Conservation (phyloP, 2,329 filamentous ascomycete genomes). For the Zopfia rhizophila region DNA sequence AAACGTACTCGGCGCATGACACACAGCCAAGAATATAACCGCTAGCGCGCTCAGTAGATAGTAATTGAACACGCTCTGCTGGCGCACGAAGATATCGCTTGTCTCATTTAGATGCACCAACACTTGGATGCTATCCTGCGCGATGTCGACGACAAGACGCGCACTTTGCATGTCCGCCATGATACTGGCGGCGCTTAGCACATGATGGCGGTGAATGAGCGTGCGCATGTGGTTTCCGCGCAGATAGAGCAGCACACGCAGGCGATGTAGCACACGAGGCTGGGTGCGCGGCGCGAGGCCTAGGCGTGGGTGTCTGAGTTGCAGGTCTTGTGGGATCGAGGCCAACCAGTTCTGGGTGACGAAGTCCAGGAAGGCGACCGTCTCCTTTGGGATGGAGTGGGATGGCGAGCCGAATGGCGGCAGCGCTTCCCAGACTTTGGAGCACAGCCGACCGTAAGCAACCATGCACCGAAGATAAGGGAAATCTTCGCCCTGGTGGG, state of each 20-base stretch:
- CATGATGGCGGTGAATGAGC: slow-evolving; percentile 32
- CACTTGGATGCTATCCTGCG: slow-evolving; percentile 31
- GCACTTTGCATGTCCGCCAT: slow-evolving; percentile 22
- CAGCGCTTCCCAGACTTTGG: slow-evolving; percentile 32
- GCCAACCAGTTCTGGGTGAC: slow-evolving; percentile 30
- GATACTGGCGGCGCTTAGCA: slow-evolving; percentile 29
- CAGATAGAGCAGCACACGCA: slow-evolving; percentile 28
- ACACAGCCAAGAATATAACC: slow-evolving; percentile 29
- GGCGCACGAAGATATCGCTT: slow-evolving; percentile 31
- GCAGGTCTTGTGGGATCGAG: slow-evolving; percentile 28
- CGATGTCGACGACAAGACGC: slow-evolving; percentile 28
- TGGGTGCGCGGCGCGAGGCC: slow-evolving; percentile 21
- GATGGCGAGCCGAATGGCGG: slow-evolving; percentile 29
- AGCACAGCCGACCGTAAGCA: slow-evolving; percentile 30
- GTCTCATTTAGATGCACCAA: slow-evolving; percentile 30
- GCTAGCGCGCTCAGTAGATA: slow-evolving; percentile 32
- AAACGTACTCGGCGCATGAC: slow-evolving; percentile 30
- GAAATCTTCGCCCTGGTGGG: slow-evolving; percentile 15
- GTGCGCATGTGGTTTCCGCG: slow-evolving; percentile 31
- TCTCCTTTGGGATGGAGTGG: slow-evolving; percentile 33
- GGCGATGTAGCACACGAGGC: slow-evolving; percentile 25
- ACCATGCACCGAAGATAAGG: slow-evolving; percentile 33
- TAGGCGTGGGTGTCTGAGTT: slow-evolving; percentile 26
- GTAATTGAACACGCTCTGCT: slow-evolving; percentile 32
- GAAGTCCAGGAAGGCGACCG: slow-evolving; percentile 33